These are phyloP conservation scores for Camillea tinctor DNA, from an alignment of 2,329 filamentous ascomycete genomes.

Conservation along the genomic window DNA sequence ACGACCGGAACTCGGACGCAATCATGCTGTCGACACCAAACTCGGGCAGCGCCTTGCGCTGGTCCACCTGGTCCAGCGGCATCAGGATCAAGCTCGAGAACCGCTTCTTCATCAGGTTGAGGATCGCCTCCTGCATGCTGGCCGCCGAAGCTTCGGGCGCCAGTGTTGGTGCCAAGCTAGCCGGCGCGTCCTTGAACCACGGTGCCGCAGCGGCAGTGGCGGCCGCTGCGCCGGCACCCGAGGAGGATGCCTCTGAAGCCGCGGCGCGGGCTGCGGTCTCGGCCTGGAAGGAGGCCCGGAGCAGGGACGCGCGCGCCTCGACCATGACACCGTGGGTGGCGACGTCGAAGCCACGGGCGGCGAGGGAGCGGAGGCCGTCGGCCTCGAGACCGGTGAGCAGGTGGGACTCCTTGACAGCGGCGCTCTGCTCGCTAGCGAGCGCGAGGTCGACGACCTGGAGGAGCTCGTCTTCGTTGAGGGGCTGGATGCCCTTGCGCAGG, in stretches of 20 bases:
- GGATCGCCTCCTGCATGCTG: no score
- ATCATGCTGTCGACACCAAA: not conserved
- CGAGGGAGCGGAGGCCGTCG: no score
- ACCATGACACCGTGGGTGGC: no score
- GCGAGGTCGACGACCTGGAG: constrained; percentile 27
- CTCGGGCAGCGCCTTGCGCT: not conserved
- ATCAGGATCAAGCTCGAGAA: not conserved
- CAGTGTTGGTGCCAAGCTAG: not conserved
- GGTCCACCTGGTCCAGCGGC: not conserved
- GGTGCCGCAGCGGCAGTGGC: no score
- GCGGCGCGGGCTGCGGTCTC: no score
- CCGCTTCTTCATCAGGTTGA: not conserved
- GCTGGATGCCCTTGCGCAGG: constrained; percentile 19
- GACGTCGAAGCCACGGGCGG: no score
- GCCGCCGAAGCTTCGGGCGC: no score
- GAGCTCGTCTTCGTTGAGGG: constrained; percentile 23
- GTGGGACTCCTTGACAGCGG: constrained; percentile 5
- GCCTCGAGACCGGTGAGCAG: constrained; percentile 25
- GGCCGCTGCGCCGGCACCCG: no score
- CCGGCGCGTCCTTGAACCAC: no score
- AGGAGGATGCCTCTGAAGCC: no score
- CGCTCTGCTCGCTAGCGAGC: constrained; percentile 1
- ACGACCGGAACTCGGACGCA: not conserved
- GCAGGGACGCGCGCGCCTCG: no score
- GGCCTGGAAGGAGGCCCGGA: no score